These are phyloP conservation scores for Carex littledalei DNA, from an alignment of 176 grass and related monocot species.

Conservation along the genomic window DNA sequence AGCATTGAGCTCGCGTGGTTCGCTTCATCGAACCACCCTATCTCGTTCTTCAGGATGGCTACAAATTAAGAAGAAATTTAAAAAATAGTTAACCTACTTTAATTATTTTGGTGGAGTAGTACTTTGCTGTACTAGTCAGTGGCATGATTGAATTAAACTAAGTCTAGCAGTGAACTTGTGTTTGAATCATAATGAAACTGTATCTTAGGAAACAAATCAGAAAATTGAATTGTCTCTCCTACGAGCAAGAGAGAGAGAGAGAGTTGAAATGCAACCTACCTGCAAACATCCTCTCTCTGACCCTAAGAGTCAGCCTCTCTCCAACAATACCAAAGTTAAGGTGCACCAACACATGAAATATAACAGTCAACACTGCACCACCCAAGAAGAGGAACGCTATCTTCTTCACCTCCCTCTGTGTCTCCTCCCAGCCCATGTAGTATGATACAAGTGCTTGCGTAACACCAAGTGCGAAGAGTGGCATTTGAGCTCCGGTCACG, in stretches of 20 bases:
- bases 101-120: background rate
- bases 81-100: background rate
- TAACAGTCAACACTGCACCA: slow-evolving; percentile 59
- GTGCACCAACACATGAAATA: slow-evolving; percentile 76
- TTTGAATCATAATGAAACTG: background rate
- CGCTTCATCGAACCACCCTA: slow-evolving; percentile 85
- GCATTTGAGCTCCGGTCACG: slow-evolving; percentile 77
- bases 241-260: background rate
- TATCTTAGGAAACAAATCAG: background rate
- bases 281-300: slow-evolving; percentile 82
- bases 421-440: slow-evolving; percentile 98
- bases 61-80: background rate
- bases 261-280: slow-evolving; percentile 5
- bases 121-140: background rate
- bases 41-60: slow-evolving; percentile 77
- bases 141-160: background rate
- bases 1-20: slow-evolving; percentile 77
- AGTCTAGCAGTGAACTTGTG: background rate
- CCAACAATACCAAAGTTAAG: slow-evolving; percentile 95
- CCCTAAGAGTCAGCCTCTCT: slow-evolving; percentile 79
- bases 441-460: slow-evolving; percentile 89
- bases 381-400: slow-evolving; percentile 69
- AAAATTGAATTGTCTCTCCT: background rate
- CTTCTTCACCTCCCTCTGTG: slow-evolving; percentile 69
- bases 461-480: slow-evolving; percentile 79